A percentile compares a stretch with the other conserved stretches of the same genome.
Evolutionary conservation across 2,329 filamentous ascomycete species (phyloP).

Genomic region (Sordariomycetes sp.): DNA sequence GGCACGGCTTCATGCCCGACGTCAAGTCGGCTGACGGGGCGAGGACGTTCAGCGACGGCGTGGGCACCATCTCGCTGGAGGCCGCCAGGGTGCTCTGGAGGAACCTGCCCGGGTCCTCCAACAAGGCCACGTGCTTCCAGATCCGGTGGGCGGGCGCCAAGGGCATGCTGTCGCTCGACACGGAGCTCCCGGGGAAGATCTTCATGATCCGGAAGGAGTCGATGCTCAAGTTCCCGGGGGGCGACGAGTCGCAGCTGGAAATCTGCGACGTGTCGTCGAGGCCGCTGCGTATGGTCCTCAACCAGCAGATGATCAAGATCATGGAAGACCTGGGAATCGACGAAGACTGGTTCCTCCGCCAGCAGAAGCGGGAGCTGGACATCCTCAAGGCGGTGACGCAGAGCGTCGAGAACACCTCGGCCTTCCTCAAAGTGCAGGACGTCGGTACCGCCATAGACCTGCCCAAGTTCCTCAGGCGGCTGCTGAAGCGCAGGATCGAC

Average conservation of each 20-base stretch:
- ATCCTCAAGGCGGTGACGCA: slow-evolving; percentile 49
- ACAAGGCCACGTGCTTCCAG: slow-evolving; percentile 57
- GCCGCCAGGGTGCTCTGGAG: slow-evolving; percentile 52
- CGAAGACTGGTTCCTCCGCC: slow-evolving; percentile 45
- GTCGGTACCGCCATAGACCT: slow-evolving; percentile 52
- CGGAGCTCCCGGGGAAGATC: slow-evolving; percentile 40
- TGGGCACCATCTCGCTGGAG: slow-evolving; percentile 58
- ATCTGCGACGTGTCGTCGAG: slow-evolving; percentile 61
- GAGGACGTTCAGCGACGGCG: slow-evolving; percentile 67
- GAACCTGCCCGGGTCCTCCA: slow-evolving; percentile 32
- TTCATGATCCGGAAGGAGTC: slow-evolving; percentile 55
- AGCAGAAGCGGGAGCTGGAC: slow-evolving; percentile 54
- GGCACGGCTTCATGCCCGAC: slow-evolving; percentile 29
- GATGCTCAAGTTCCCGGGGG: slow-evolving; percentile 68
- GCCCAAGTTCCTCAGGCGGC: slow-evolving; percentile 47
- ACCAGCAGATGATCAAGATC: slow-evolving; percentile 77
- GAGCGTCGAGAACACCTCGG: slow-evolving; percentile 49
- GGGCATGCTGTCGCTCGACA: slow-evolving; percentile 66
- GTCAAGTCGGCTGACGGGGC: slow-evolving; percentile 35
- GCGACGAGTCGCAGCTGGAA: slow-evolving; percentile 45
- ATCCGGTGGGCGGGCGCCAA: slow-evolving; percentile 67
- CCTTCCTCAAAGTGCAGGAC: slow-evolving; percentile 51
- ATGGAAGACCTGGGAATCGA: slow-evolving; percentile 65
- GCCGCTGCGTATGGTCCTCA: slow-evolving; percentile 60
- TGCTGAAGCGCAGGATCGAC: slow-evolving; percentile 47